A percentile compares a stretch with the other conserved stretches of the same genome.
phyloP scores from a whole-genome alignment of 202 grass and related monocot genomes.

The Setaria viridis region DNA sequence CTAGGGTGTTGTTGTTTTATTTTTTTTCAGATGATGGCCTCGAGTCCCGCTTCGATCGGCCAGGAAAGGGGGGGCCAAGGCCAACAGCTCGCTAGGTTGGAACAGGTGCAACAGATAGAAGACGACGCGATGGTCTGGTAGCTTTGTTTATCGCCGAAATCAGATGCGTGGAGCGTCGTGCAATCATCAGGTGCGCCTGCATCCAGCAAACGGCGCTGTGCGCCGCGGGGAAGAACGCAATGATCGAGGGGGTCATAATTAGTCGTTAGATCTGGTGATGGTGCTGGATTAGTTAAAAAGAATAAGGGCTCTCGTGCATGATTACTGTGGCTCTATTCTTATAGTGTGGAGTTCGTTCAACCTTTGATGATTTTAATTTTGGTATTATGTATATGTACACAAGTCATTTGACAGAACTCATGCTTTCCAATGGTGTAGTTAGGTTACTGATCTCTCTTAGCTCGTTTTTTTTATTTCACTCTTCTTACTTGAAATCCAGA shows the following conservation, averaged over 20 bases:
- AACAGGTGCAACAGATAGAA: background rate
- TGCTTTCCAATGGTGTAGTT: too few species aligned
- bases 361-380: background rate
- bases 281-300: background rate
- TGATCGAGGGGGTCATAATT: constrained; percentile 27
- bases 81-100: background rate
- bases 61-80: background rate
- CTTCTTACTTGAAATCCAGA: too few species aligned
- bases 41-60: background rate
- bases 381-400: background rate
- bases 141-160: background rate
- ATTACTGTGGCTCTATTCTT: background rate
- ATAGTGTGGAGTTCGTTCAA: background rate
- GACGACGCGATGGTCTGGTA: background rate
- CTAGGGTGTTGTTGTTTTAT: too few species aligned
- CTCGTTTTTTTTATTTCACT: too few species aligned
- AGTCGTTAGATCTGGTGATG: constrained; percentile 26
- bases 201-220: background rate
- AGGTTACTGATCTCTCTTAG: too few species aligned
- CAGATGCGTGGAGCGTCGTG: background rate
- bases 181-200: constrained; percentile 14
- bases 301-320: background rate
- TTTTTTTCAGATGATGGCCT: background rate
- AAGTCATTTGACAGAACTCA: background rate
- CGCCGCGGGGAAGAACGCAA: constrained; percentile 20